These are phyloP conservation scores for Quercus variabilis DNA, from an alignment of 306 rosid genomes.

Conservation along the genomic window DNA sequence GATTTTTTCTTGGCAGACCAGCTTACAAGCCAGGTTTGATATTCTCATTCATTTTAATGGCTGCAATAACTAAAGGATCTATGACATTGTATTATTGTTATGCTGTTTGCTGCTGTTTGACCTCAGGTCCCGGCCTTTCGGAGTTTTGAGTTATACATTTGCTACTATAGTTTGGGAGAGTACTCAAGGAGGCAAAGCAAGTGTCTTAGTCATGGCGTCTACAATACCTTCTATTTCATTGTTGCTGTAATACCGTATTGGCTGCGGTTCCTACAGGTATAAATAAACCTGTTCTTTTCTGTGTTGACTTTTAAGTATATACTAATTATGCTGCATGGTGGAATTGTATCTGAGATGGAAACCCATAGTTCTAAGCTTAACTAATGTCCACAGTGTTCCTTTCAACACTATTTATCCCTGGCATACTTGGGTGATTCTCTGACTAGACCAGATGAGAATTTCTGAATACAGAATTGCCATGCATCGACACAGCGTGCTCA, in stretches of 20 bases:
- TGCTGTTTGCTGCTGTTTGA: constrained; percentile 24
- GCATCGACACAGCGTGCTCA: not conserved
- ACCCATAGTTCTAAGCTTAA: not conserved
- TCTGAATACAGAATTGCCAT: not conserved
- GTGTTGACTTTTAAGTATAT: not conserved
- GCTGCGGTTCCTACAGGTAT: constrained; percentile 66
- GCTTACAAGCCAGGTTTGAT: constrained; percentile 68
- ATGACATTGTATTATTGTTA: not conserved
- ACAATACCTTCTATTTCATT: constrained; percentile 41
- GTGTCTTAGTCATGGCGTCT: constrained; percentile 48
- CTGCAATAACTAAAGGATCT: not conserved
- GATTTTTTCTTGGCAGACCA: constrained; percentile 75
- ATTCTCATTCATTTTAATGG: constrained; percentile 8
- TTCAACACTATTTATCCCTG: not conserved
- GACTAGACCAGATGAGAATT: not conserved
- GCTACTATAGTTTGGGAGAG: constrained; percentile 74
- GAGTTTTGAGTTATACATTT: constrained; percentile 58
- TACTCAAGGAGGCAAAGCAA: constrained; percentile 56
- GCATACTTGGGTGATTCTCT: not conserved
- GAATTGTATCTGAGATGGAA: not conserved
- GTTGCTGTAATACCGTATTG: constrained; percentile 54
- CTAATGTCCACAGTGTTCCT: not conserved
- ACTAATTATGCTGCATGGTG: not conserved
- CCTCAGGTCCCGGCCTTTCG: constrained; percentile 55
- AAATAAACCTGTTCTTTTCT: not conserved